A percentile compares a stretch with the other conserved stretches of the same genome.
phyloP scores from a whole-genome alignment of 2,329 filamentous ascomycete species.

The Hymenoscyphus occultus region DNA sequence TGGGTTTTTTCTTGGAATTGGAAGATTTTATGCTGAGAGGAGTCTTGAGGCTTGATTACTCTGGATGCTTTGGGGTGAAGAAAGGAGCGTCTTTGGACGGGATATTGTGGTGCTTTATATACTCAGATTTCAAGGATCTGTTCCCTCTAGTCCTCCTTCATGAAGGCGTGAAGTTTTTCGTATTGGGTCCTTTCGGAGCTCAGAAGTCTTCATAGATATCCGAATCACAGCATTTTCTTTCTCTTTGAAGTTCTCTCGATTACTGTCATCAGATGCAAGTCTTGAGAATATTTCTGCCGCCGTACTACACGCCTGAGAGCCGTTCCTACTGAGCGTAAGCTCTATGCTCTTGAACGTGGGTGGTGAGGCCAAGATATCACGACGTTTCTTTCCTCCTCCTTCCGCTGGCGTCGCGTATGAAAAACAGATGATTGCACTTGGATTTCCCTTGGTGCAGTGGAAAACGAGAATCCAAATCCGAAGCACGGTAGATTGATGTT shows the following conservation, averaged over 20 bases:
- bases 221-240: neutral
- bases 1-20: neutral
- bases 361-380: slow-evolving; percentile 1
- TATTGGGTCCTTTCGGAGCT: neutral
- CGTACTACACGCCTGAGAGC: neutral
- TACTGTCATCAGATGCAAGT: neutral
- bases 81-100: neutral
- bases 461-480: neutral
- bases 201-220: neutral
- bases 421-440: neutral
- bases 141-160: neutral
- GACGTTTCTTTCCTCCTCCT: neutral
- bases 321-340: neutral
- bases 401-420: neutral
- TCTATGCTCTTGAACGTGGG: neutral
- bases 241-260: neutral
- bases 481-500: neutral
- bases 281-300: neutral
- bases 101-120: neutral
- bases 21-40: neutral
- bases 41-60: neutral
- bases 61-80: neutral
- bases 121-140: neutral
- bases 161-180: neutral
- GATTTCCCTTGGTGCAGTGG: neutral